Evolutionary conservation across 2,329 filamentous ascomycete species (phyloP), one percentile per base, ranked within the genome.

Genomic region (Hypomyces perniciosus): DNA sequence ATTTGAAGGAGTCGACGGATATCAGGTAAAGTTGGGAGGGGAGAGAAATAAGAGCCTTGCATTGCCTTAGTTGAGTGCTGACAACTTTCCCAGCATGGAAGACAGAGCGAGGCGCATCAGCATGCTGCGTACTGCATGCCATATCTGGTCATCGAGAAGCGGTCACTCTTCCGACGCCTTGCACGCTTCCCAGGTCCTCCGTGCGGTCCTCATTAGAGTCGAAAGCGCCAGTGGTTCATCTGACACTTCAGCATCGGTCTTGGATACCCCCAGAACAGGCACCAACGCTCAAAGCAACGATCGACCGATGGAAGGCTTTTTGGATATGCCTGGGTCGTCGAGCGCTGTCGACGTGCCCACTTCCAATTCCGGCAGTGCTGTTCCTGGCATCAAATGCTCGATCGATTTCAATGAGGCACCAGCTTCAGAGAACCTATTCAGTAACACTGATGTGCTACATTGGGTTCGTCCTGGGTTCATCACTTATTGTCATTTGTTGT

Each of bases 101-200:
- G 67, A 71, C 13, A 67, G 68, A 13, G 60, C 61, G 10, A 58
- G 62, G 20, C 71, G 67, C 48, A 53, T 71, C 4, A 60, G 62
- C 30, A 62, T 71, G 28, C 63, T 77, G 12, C 65, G 66, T 20
- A 66, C 64, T 34, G 70, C 69, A n/a, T 66, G 71, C 47, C 62
- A 64, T 50, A 71, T 75, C 53, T 77, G 73, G 74, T 62, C 65
- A 8, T 64, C 66, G 28, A 64, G 69, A 39, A 65, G 68, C 42
- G 56, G 60, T 33, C 55, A 56, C 29, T 75, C 72, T 9, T 60
- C 61, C 42, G 73, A 77, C 34, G 73, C 74, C 3, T 62, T 63
- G 3, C 71, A 74, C 54, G 74, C 72, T 29, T 66, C 70, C 31
- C 64, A 61, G 33, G 65, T 76, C 30, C 66, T 77, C 29, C 64